Percentiles rank a stretch among this genome's conserved stretches.
These are phyloP conservation scores for Citrus inodora DNA, from an alignment of 345 rosid genomes.

Conservation along the genomic window DNA sequence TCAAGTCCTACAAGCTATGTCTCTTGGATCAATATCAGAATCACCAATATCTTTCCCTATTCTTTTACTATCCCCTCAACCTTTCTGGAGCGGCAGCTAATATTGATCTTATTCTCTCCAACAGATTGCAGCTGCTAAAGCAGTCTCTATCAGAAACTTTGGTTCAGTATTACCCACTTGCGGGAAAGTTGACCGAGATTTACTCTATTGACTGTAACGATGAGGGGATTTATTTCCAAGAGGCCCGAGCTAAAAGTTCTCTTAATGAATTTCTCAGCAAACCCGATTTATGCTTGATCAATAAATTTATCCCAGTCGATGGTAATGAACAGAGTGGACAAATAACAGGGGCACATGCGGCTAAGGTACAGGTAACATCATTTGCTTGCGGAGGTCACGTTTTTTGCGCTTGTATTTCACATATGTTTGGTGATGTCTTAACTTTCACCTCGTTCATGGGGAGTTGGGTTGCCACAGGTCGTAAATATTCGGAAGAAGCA, in stretches of 20 bases:
- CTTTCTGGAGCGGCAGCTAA: neutral
- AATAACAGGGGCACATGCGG: constrained; percentile 5
- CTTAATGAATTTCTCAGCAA: too few species aligned
- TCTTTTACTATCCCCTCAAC: neutral
- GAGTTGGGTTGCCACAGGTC: too few species aligned
- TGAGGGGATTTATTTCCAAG: neutral
- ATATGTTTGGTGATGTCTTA: too few species aligned
- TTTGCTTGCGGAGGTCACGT: too few species aligned
- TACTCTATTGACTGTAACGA: neutral
- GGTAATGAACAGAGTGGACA: neutral
- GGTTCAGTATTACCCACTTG: neutral
- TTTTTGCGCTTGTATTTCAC: too few species aligned
- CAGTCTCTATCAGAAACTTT: neutral
- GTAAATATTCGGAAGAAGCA: too few species aligned
- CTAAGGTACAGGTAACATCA: constrained; percentile 16
- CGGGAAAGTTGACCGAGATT: neutral
- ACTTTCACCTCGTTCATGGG: too few species aligned
- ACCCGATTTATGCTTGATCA: too few species aligned
- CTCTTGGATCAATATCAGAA: neutral
- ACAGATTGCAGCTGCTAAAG: neutral
- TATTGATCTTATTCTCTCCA: neutral
- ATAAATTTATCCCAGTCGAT: too few species aligned
- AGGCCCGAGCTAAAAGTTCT: neutral
- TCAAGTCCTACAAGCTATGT: too few species aligned
- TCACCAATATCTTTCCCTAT: neutral